Evolutionary conservation across 2,329 filamentous ascomycete species (phyloP), one percentile per base, ranked within the genome.

Genomic region (Colletotrichum brevisporum): DNA sequence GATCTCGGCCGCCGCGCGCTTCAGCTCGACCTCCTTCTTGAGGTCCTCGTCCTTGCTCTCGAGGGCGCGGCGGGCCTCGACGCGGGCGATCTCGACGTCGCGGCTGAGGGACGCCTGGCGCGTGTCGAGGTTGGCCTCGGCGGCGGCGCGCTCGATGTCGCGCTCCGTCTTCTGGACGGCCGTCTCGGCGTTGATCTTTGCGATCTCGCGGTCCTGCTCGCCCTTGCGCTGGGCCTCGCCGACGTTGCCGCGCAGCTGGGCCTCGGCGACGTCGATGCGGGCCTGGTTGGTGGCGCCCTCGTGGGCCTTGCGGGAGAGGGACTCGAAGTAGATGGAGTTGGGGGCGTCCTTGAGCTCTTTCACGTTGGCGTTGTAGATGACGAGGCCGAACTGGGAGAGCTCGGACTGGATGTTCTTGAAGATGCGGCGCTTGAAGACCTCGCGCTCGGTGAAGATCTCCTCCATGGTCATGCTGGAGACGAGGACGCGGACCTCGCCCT

Each of bases 381-480:
- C 89, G 10, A 96, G 85, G 67, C 94, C 94, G 75, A 97, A 95
- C 74, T 95, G 91, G 72, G 91, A 87, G 2, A 97, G 86, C 78
- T 97, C 94, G 67, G 88, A 88, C 77, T 95, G 92, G 66, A 95
- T 93, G 77, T 93, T 92, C 72, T 85, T 85, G 80, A 91, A 92
- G 74, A 93, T 91, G 73, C 92, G 90, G 73, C 86, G 88, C 83
- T 95, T 94, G 84, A 94, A 94, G 51, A 92, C 84, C 73, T 93
- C 90, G 41, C 92, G 85, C 80, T 93, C 91, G 69, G 90, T 91
- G 79, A 95, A 95, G 68, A 97, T 92, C 80, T 96, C 93, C 77
- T 95, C 93, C 92, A 96, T 95, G n/a, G 93, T 95, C 92, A 97
- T 95, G 74, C 89, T 91, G 0, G 91, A 93, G 50, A 97, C 92